Evolutionary conservation across 345 rosid species (phyloP), one percentile per base, ranked within the genome.

Genomic region (Cardiospermum halicacabum): DNA sequence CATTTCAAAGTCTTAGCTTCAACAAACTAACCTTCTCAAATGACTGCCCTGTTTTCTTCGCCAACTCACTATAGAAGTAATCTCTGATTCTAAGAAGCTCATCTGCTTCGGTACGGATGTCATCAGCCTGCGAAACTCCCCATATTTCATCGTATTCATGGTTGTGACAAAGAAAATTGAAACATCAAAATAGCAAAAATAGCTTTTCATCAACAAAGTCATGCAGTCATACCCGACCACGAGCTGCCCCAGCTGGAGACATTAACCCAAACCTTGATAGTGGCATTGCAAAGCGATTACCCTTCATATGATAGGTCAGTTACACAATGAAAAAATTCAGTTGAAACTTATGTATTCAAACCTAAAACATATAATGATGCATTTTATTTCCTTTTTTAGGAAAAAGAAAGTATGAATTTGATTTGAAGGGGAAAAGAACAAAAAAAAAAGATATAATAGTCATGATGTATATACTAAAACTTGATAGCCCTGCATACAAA

Each of bases 81-180:
- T 88, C 92, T 75, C 79, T 72, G 63, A 93, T 78, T 73, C 95
- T 84, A 49, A 88, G 78, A 70, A 87, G 99, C 82, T 90, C 89
- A 54, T 79, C 81, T 22, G 95, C 85, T 80, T 94, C 97, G 64
- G 82, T 85, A 19, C 65, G 80, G 59, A 93, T 78, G 65, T 84
- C 96, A 75, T 86, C 97, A 54, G 92, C 97, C 96, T 90, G 77
- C 56, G 5, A 49, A 45, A 67, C 65, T 34, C 53, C 49, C 43
- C 47, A 43, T 42, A 19, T 30, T 40, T 42, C 39, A 34, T n/a
- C n/a, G n/a, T 34, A 34, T 5, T 19, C 9, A 22, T 1, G n/a
- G 62, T 39, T 4, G 58, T 31, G 57, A 64, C 21, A 10, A 40
- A 6, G 32, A 31, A 36, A 32, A 69, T 1, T 53, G 6, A 57